These are phyloP conservation scores for Cicer yamashitae DNA, from an alignment of 306 rosid species.

Conservation along the genomic window DNA sequence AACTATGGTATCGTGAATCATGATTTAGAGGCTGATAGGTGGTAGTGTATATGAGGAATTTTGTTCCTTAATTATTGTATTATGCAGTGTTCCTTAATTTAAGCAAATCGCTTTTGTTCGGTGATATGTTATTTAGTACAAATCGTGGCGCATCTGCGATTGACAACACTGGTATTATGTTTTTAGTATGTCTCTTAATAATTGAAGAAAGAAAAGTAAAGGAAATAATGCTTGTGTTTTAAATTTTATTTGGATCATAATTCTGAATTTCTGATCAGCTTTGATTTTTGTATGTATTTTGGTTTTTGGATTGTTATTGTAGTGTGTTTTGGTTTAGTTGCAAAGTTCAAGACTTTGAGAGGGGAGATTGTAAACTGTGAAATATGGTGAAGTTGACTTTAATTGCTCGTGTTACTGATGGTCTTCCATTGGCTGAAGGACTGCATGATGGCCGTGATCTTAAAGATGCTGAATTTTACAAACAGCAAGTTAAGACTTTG, in stretches of 20 bases:
- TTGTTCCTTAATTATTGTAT: neutral
- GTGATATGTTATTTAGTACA: too few species aligned
- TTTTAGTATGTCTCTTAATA: neutral
- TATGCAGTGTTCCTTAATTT: too few species aligned
- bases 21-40: constrained; percentile 21
- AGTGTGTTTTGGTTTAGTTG: constrained; percentile 40
- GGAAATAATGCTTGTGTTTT: neutral
- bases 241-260: neutral
- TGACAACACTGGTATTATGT: neutral
- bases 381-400: constrained; percentile 96
- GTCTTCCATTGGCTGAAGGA: constrained; percentile 93
- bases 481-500: constrained; percentile 92
- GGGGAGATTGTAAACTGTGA: constrained; percentile 49
- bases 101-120: too few species aligned
- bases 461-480: constrained; percentile 74
- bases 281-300: constrained; percentile 37
- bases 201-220: constrained; percentile 9
- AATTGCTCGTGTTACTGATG: constrained; percentile 97
- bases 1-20: neutral
- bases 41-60: constrained; percentile 1
- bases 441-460: constrained; percentile 90
- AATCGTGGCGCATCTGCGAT: too few species aligned
- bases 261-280: neutral
- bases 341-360: constrained; percentile 38
- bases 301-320: constrained; percentile 34